Base-by-base conservation (phyloP, 768 basidiomycete species). In the Xerocomellus intermedius region DNA sequence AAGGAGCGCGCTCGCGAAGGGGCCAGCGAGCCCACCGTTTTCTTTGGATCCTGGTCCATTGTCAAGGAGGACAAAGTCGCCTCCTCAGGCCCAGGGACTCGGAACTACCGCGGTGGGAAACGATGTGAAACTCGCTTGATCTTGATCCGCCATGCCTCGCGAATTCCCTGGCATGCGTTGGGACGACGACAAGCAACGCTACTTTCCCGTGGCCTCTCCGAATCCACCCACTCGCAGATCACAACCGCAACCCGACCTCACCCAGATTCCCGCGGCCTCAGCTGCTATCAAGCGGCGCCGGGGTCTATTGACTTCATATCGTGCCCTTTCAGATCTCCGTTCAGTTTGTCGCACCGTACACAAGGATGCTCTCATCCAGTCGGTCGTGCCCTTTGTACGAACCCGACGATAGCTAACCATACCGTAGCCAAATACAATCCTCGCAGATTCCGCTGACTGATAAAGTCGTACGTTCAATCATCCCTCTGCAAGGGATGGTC, bases 91-190 rank as follows among this genome's bases (percentile, higher is more conserved):
- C n/a, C n/a, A n/a, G n/a, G n/a, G n/a, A n/a, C n/a, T n/a, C n/a
- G n/a, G n/a, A n/a, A n/a, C n/a, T n/a, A n/a, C n/a, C n/a, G n/a
- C n/a, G n/a, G 26, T 26, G 26, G 26, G 26, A 26, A 24, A 2
- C 24, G 24, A 5, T 2, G 24, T 24, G 28, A 28, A 28, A 28
- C 28, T 8, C 28, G 8, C 5, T 1, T 8, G 9, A 10, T 9
- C 30, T 30, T 28, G 6, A 13, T 24, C 10, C 17, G 2, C n/a
- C 47, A 82, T 82, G 80, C 76, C 79, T 48, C 72, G 65, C 52
- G 70, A 79, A 13, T 73, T 85, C 12, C 81, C 83, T 47, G 85
- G 85, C 2, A 69, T 84, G 48, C 81, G 80, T 63, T 86, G 77
- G 72, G 83, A 86, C 62, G 64, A 72, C 55, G 63, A 64, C 33